Percentiles rank a stretch among this genome's conserved stretches.
Conservation (phyloP, 1,284 basidiomycete genomes). For the Pseudozyma tsukubaensis region DNA sequence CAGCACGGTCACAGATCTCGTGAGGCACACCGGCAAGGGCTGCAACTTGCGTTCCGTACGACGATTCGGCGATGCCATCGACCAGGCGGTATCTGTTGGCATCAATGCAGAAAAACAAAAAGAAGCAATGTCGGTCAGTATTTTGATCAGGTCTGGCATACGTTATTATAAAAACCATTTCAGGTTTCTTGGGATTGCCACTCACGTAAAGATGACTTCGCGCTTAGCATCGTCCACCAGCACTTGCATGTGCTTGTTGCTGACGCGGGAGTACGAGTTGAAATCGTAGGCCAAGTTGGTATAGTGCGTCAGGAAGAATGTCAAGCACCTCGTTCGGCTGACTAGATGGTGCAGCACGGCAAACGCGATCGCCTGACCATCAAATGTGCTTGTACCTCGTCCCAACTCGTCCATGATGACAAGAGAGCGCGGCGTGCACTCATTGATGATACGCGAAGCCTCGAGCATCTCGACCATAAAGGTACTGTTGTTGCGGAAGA, state of each 20-base stretch:
- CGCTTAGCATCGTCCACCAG: slow-evolving; percentile 63
- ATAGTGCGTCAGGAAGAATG: slow-evolving; percentile 68
- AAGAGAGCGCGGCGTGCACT: slow-evolving; percentile 67
- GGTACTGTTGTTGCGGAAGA: slow-evolving; percentile 66
- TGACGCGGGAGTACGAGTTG: slow-evolving; percentile 62
- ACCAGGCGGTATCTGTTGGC: slow-evolving; percentile 61
- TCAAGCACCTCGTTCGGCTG: slow-evolving; percentile 64
- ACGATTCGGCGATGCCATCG: slow-evolving; percentile 80
- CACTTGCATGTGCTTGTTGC: slow-evolving; percentile 68
- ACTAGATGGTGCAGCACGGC: slow-evolving; percentile 66
- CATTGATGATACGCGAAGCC: slow-evolving; percentile 65
- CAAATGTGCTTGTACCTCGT: slow-evolving; percentile 68
- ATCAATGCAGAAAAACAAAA: background rate
- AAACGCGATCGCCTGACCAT: slow-evolving; percentile 67
- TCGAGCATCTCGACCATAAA: slow-evolving; percentile 69
- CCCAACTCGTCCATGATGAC: slow-evolving; percentile 69
- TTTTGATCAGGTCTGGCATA: background rate
- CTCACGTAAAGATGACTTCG: slow-evolving; percentile 66
- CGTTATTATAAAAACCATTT: background rate
- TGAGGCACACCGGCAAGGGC: slow-evolving; percentile 65
- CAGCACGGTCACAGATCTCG: slow-evolving; percentile 64
- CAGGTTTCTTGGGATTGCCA: background rate
- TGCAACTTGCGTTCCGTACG: slow-evolving; percentile 75
- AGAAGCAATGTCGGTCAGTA: slow-evolving; percentile 8
- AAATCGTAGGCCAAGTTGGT: slow-evolving; percentile 63